These are phyloP conservation scores for Phytopythium aichiense DNA, from an alignment of 352 stramenopile genomes.

Conservation along the genomic window DNA sequence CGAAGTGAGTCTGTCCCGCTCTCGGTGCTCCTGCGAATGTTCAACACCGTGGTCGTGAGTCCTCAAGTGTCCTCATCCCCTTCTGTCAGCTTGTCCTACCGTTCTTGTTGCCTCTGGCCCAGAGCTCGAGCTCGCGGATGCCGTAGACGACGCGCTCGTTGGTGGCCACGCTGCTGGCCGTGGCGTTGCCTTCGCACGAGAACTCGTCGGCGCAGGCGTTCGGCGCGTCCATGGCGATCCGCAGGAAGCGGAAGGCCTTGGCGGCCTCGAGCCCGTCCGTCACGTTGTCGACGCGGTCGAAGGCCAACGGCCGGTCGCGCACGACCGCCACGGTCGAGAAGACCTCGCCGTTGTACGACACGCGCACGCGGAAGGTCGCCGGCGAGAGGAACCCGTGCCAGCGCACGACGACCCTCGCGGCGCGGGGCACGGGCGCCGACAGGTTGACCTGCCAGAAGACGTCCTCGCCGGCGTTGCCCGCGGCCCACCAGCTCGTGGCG, in stretches of 20 bases:
- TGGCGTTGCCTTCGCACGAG: conserved; percentile 34
- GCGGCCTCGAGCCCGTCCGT: conserved; percentile 37
- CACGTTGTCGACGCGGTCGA: conserved; percentile 70
- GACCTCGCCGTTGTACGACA: conserved; percentile 53
- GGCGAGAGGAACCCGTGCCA: conserved; percentile 76
- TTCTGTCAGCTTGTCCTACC: conserved; percentile 7
- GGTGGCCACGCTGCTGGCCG: conserved; percentile 12
- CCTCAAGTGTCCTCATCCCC: background rate
- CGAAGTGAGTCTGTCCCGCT: too few species aligned
- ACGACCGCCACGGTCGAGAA: conserved; percentile 60
- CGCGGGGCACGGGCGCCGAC: conserved; percentile 30
- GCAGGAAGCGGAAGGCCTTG: conserved; percentile 50
- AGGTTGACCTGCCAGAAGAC: conserved; percentile 81
- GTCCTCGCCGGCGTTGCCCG: conserved; percentile 31
- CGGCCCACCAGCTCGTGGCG: conserved; percentile 79
- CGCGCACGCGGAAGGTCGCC: conserved; percentile 45
- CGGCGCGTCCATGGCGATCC: conserved; percentile 38
- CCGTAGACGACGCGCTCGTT: conserved; percentile 72
- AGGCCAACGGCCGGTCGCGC: conserved; percentile 30
- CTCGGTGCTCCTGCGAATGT: too few species aligned
- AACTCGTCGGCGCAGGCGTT: conserved; percentile 46
- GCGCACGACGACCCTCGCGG: conserved; percentile 62
- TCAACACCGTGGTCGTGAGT: background rate
- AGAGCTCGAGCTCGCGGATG: conserved; percentile 77
- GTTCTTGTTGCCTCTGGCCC: conserved; percentile 51